phyloP scores from a whole-genome alignment of 1,139 yeast species.

The Debaryomycetaceae sp. region DNA sequence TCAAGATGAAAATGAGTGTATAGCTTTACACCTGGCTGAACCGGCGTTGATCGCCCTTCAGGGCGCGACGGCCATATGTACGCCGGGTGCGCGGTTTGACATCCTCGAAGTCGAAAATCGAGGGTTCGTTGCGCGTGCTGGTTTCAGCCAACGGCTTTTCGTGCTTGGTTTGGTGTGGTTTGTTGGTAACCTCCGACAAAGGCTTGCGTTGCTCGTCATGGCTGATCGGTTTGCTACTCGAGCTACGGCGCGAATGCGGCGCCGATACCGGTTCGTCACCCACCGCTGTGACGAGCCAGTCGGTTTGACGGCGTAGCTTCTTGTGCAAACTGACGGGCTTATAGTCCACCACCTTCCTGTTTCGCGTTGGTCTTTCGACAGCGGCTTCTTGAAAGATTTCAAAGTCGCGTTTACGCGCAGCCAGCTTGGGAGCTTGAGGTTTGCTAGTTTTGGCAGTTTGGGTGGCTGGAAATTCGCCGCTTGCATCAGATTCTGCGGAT shows the following conservation, averaged over 20 bases:
- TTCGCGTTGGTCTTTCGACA: slow-evolving; percentile 25
- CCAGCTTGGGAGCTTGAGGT: no score
- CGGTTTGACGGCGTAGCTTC: slow-evolving; percentile 66
- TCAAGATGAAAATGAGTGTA: slow-evolving; percentile 82
- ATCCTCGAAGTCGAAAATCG: slow-evolving; percentile 29
- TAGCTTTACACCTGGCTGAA: slow-evolving; percentile 16
- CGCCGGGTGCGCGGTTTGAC: no score
- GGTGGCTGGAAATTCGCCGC: no score
- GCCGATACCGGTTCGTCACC: slow-evolving; percentile 17
- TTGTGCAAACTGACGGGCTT: slow-evolving; percentile 63
- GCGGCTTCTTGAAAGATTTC: slow-evolving; percentile 3
- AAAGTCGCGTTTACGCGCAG: no score
- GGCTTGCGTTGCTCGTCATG: slow-evolving; percentile 15
- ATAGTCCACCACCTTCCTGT: slow-evolving; percentile 58
- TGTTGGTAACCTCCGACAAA: slow-evolving; percentile 15
- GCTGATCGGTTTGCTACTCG: no score
- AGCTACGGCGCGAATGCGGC: no score
- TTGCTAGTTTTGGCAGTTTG: no score
- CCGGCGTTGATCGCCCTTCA: slow-evolving; percentile 11
- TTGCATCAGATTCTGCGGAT: no score
- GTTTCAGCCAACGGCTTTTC: slow-evolving; percentile 1
- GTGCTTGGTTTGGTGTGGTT: neutral
- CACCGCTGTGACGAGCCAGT: slow-evolving; percentile 54
- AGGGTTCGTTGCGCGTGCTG: slow-evolving; percentile 12
- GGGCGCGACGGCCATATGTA: slow-evolving; percentile 12